Evolutionary conservation across 164 flowering plant species (phyloP), one percentile per base, ranked within the genome.

Genomic region (Vitis cinerea): DNA sequence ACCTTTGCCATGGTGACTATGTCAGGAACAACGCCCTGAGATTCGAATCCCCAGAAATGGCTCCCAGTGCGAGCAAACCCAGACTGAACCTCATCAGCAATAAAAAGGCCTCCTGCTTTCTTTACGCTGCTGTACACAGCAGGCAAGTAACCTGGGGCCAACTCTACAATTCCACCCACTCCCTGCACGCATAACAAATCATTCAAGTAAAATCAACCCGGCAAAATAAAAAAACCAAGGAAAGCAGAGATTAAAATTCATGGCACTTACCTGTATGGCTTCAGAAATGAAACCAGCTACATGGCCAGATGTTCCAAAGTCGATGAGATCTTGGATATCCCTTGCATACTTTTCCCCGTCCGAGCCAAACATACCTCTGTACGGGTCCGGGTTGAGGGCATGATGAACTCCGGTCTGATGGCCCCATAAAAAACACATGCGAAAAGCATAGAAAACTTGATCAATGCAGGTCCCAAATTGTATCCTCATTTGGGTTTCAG

Each of bases 1-100:
- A 90, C 98, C 97, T 95, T 95, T 60, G 99, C 98, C 97, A 95
- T 87, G 58, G 99, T 94, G 10, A 94, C 99, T 9, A 94, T 94
- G 78, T 95, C 99, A 61, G 99, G 99, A 58, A 92, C 86, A 69
- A 95, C 96, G 5, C 97, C 98, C 14, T 95, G 99, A 66, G 59
- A 49, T 80, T 95, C 96, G 68, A 95, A 95, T 19, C 96, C 97
- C 98, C 98, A 95, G 75, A 90, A 95, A 75, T 91, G 82, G 83
- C 85, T 89, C 15, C 99, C 99, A 0, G 93, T 90, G 55, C 98
- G 90, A 70, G 87, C 97, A 82, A 92, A 91, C 3, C 99, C 99
- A 16, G 83, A 59, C 70, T 95, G 99, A 52, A 95, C 98, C 81
- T 95, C 98, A 80, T 95, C 98, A 55, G 98, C 92, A 68, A 95